A percentile compares a stretch with the other conserved stretches of the same genome.
phyloP scores from a whole-genome alignment of 2,329 filamentous ascomycete species.

The Aspergillus unguis region DNA sequence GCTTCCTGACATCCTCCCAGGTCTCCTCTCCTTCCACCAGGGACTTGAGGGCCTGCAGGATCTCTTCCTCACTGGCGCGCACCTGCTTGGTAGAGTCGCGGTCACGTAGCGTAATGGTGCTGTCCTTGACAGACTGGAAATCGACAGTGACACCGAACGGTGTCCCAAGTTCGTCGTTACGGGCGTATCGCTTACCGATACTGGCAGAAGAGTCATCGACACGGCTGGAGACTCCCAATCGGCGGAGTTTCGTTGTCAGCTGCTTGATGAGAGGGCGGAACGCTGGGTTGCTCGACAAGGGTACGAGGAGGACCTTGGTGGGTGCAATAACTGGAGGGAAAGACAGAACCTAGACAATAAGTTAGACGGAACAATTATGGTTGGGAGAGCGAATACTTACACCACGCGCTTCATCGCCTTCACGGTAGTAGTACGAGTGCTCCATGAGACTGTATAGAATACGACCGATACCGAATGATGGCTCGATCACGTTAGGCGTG shows the following conservation, averaged over 20 bases:
- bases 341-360: slow-evolving; percentile 58
- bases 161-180: slow-evolving; percentile 94
- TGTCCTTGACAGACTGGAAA: slow-evolving; percentile 90
- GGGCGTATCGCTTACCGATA: slow-evolving; percentile 90
- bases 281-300: slow-evolving; percentile 74
- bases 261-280: slow-evolving; percentile 75
- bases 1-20: slow-evolving; percentile 68
- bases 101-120: slow-evolving; percentile 81
- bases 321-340: slow-evolving; percentile 80
- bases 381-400: slow-evolving; percentile 54
- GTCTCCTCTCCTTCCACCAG: slow-evolving; percentile 61
- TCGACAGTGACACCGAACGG: slow-evolving; percentile 92
- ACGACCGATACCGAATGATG: slow-evolving; percentile 93
- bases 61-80: slow-evolving; percentile 74
- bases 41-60: slow-evolving; percentile 68
- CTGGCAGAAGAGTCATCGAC: slow-evolving; percentile 87
- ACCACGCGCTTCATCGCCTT: slow-evolving; percentile 77
- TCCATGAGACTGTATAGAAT: slow-evolving; percentile 92
- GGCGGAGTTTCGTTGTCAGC: slow-evolving; percentile 72
- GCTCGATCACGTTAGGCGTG: slow-evolving; percentile 94
- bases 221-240: slow-evolving; percentile 73
- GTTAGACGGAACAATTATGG: slow-evolving; percentile 1
- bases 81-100: slow-evolving; percentile 90
- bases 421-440: slow-evolving; percentile 91
- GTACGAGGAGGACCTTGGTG: slow-evolving; percentile 90